Conservation (phyloP, 805 yeast species). For the Saccharomycopsis guyanensis region DNA sequence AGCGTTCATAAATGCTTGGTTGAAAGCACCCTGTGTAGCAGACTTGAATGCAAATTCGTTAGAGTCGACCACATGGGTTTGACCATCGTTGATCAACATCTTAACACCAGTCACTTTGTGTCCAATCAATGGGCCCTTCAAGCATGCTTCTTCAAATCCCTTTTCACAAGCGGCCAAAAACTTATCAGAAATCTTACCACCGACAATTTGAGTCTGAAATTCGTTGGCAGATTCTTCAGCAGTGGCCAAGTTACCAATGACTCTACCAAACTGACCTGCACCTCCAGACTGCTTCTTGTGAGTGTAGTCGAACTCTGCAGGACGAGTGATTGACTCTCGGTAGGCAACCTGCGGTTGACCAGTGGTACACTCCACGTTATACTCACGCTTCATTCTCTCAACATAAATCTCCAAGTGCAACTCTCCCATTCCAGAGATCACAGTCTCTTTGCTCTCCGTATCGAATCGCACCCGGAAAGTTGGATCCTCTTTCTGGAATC, state of each 20-base stretch:
- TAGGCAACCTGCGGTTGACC: constrained; percentile 98
- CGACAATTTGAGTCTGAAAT: constrained; percentile 84
- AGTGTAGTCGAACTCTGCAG: constrained; percentile 80
- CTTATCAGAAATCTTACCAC: constrained; percentile 96
- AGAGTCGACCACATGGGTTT: constrained; percentile 93
- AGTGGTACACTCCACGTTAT: constrained; percentile 88
- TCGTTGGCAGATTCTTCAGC: constrained; percentile 49
- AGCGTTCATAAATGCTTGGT: constrained; percentile 77
- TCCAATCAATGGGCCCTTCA: constrained; percentile 95
- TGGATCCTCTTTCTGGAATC: constrained; percentile 98
- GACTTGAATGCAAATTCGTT: constrained; percentile 92
- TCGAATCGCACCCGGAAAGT: constrained; percentile 92
- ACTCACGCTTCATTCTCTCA: constrained; percentile 97
- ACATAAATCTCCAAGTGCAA: constrained; percentile 94
- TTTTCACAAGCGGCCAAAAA: constrained; percentile 88
- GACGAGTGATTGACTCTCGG: constrained; percentile 78
- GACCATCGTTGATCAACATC: constrained; percentile 96
- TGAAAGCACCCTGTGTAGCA: constrained; percentile 88
- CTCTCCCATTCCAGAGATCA: constrained; percentile 98
- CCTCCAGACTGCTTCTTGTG: constrained; percentile 99
- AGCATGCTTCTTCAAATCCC: constrained; percentile 92
- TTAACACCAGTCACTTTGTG: constrained; percentile 87
- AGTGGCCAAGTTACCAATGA: constrained; percentile 73
- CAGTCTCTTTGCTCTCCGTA: constrained; percentile 85
- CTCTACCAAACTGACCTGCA: constrained; percentile 98